Evolutionary conservation across 2,329 filamentous ascomycete genomes (phyloP).

Genomic region (Cordyceps tenuipes): DNA sequence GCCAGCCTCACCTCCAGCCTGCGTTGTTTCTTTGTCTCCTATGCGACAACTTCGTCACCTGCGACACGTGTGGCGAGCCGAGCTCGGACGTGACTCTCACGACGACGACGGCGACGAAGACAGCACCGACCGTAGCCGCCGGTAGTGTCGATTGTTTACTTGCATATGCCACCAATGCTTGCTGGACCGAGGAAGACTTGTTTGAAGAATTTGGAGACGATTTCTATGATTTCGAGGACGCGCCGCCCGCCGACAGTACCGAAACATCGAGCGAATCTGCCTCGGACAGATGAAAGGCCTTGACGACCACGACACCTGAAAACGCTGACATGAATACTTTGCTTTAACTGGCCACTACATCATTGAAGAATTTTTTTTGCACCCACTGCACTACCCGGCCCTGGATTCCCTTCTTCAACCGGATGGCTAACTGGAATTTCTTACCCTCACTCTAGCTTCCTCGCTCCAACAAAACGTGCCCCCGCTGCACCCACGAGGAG

Average conservation of each 20-base stretch:
- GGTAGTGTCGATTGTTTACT: constrained; percentile 18
- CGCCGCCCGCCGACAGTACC: not conserved
- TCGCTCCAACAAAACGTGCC: constrained; percentile 77
- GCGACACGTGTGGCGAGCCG: constrained; percentile 29
- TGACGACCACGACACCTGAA: not conserved
- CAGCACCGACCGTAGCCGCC: constrained; percentile 5
- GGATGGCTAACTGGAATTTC: constrained; percentile 36
- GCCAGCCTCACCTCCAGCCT: constrained; percentile 12
- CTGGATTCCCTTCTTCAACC: constrained; percentile 15
- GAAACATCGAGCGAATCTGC: not conserved
- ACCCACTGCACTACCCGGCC: not conserved
- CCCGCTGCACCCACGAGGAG: constrained; percentile 75
- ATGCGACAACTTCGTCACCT: constrained; percentile 38
- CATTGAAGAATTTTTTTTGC: not conserved
- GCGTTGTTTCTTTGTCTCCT: constrained; percentile 36
- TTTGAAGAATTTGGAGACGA: constrained; percentile 22
- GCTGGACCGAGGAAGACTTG: constrained; percentile 24
- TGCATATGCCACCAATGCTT: not conserved
- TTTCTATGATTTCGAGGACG: constrained; percentile 9
- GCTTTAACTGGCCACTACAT: not conserved
- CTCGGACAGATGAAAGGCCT: not conserved
- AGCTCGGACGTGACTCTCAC: constrained; percentile 16
- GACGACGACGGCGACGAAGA: constrained; percentile 9
- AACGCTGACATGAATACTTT: not conserved
- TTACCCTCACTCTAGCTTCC: constrained; percentile 61